A percentile compares a stretch with the other conserved stretches of the same genome.
Conservation (phyloP, 2,329 filamentous ascomycete species). For the Penicillium brasilianum region DNA sequence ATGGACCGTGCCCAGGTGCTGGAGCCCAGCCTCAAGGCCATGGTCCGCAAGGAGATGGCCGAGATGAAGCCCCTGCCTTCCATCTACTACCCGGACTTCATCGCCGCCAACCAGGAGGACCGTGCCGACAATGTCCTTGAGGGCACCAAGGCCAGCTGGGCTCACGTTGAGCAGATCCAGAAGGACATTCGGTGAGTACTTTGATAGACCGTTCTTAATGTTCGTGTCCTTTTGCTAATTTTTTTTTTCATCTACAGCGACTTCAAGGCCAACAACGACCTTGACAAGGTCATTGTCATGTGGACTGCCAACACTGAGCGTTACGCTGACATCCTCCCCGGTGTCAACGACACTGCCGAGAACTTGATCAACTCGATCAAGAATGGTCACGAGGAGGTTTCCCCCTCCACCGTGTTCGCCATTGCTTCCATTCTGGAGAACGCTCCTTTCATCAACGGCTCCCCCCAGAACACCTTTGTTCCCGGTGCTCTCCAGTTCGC, state of each 20-base stretch:
- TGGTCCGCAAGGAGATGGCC: conserved; percentile 92
- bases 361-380: conserved; percentile 90
- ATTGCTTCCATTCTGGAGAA: conserved; percentile 91
- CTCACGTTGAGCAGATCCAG: conserved; percentile 90
- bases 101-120: conserved; percentile 96
- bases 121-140: conserved; percentile 89
- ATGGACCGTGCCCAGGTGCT: conserved; percentile 97
- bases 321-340: conserved; percentile 83
- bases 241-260: conserved; percentile 56
- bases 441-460: conserved; percentile 97
- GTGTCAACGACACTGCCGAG: conserved; percentile 95
- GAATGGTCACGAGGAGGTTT: conserved; percentile 84
- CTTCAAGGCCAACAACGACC: conserved; percentile 82
- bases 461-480: conserved; percentile 98
- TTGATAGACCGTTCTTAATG: not conserved
- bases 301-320: conserved; percentile 99
- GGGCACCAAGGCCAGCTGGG: conserved; percentile 81
- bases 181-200: conserved; percentile 77
- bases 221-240: conserved; percentile 13
- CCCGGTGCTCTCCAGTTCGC: conserved; percentile 89
- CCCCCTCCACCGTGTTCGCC: conserved; percentile 94
- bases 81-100: conserved; percentile 99
- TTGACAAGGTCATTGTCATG: conserved; percentile 96
- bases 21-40: conserved; percentile 88
- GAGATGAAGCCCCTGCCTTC: conserved; percentile 86